Conservation (phyloP, 192 early-diverging fungal genomes). For the Linnemannia schmuckeri region DNA sequence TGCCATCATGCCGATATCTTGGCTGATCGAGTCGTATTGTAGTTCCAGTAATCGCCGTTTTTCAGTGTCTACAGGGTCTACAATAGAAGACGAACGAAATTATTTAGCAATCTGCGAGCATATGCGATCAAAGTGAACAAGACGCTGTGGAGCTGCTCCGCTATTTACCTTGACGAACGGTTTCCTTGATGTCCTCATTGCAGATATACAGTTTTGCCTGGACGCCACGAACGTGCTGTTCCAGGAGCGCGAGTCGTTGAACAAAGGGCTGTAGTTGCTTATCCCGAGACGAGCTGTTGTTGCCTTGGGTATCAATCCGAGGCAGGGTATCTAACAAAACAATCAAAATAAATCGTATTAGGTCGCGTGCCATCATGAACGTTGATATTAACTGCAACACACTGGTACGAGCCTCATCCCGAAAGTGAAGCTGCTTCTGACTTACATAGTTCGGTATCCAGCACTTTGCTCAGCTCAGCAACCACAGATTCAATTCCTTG, state of each 20-base stretch:
- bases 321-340: constrained; percentile 56
- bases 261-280: constrained; percentile 57
- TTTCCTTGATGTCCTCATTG: constrained; percentile 64
- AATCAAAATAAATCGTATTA: constrained; percentile 2
- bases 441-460: constrained; percentile 65
- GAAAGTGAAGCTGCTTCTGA: neutral
- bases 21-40: constrained; percentile 62
- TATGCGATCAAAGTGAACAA: neutral
- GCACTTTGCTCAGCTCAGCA: constrained; percentile 52
- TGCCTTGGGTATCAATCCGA: constrained; percentile 41
- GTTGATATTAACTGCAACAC: neutral
- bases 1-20: constrained; percentile 63
- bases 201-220: constrained; percentile 71
- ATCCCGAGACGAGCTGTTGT: constrained; percentile 41
- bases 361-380: neutral
- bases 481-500: constrained; percentile 53
- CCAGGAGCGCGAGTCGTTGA: constrained; percentile 58
- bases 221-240: constrained; percentile 67
- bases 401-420: too few relatives aligned
- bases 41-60: constrained; percentile 49
- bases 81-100: neutral
- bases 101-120: neutral
- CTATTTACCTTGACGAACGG: constrained; percentile 35
- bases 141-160: neutral
- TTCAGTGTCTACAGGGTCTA: constrained; percentile 29